Evolutionary conservation across 139 green algal genomes (phyloP).

Genomic region (Coccomyxa sp.): DNA sequence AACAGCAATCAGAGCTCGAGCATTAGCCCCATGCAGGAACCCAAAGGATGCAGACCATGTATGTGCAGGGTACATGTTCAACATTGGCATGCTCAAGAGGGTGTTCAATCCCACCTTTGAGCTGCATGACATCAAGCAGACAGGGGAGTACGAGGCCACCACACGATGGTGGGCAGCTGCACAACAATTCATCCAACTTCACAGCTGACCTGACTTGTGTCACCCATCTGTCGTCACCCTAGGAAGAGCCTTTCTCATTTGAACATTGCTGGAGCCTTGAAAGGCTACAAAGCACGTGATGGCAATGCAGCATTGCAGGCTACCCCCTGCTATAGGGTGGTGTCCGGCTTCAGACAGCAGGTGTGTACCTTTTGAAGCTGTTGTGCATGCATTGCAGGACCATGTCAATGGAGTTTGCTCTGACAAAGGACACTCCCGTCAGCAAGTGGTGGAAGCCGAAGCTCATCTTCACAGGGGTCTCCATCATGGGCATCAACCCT

Average conservation of each 20-base stretch:
- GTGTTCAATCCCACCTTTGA: slow-evolving; percentile 69
- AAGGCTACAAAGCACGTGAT: background rate
- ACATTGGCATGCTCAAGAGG: slow-evolving; percentile 66
- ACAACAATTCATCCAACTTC: slow-evolving; percentile 11
- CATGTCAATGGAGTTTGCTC: slow-evolving; percentile 34
- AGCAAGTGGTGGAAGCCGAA: slow-evolving; percentile 37
- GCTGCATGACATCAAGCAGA: slow-evolving; percentile 60
- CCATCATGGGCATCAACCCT: slow-evolving; percentile 66
- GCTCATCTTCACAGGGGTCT: slow-evolving; percentile 60
- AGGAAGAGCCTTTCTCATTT: too few relatives aligned
- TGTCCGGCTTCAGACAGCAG: too few relatives aligned
- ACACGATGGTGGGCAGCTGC: slow-evolving; percentile 35
- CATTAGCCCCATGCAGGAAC: background rate
- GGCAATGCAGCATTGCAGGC: background rate
- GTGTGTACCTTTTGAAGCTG: background rate
- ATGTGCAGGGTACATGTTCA: slow-evolving; percentile 71
- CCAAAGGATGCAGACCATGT: background rate
- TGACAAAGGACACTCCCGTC: background rate
- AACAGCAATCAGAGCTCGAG: background rate
- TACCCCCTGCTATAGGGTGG: background rate
- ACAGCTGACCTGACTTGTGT: background rate
- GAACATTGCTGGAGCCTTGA: background rate
- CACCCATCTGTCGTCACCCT: too few relatives aligned
- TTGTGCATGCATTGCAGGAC: slow-evolving; percentile 25
- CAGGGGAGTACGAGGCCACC: slow-evolving; percentile 53